Conservation (phyloP, 208 protist genomes). For the Trichomonas tenax region DNA sequence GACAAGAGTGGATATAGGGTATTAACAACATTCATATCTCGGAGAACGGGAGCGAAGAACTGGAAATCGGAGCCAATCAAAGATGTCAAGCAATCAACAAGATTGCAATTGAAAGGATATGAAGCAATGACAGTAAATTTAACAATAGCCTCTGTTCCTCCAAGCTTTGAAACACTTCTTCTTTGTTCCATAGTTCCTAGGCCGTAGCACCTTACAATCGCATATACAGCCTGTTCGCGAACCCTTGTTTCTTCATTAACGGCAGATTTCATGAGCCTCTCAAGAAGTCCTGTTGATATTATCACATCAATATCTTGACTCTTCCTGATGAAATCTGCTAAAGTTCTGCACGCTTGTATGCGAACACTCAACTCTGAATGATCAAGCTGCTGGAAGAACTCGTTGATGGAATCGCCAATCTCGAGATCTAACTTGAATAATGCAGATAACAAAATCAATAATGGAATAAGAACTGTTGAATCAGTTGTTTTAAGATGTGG, state of each 20-base stretch:
- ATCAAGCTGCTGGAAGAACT: background rate
- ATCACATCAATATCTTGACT: background rate
- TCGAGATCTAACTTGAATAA: background rate
- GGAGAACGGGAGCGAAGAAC: background rate
- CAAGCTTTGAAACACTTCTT: background rate
- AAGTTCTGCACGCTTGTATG: background rate
- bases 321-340: background rate
- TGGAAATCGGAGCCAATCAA: background rate
- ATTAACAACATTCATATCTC: background rate
- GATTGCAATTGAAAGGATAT: background rate
- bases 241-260: background rate
- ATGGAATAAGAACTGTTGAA: background rate
- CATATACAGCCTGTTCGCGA: background rate
- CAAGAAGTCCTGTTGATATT: background rate
- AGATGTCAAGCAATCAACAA: background rate
- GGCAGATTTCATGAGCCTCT: background rate
- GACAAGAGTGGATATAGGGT: background rate
- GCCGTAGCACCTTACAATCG: background rate
- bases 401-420: background rate
- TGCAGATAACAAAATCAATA: background rate
- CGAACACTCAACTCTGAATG: background rate
- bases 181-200: background rate
- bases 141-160: background rate
- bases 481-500: background rate
- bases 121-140: background rate